These are phyloP conservation scores for Cercospora nicotianae DNA, from an alignment of 2,329 filamentous ascomycete species.

Conservation along the genomic window DNA sequence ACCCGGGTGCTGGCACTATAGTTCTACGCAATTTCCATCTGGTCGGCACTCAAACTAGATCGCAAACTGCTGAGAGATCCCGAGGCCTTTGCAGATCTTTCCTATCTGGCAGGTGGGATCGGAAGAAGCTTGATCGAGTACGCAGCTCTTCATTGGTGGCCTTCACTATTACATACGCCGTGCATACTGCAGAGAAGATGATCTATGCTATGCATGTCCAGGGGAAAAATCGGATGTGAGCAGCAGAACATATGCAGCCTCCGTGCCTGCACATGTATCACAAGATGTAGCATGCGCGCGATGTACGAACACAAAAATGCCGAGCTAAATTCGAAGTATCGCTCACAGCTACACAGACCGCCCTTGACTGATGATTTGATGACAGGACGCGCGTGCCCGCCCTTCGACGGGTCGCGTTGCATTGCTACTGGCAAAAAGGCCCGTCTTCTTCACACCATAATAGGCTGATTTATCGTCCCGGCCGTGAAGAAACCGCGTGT, in stretches of 20 bases:
- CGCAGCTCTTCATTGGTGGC: neutral
- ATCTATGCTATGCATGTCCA: neutral
- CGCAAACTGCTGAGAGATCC: neutral
- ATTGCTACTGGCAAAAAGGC: neutral
- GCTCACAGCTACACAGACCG: neutral
- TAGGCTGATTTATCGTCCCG: neutral
- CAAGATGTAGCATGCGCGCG: neutral
- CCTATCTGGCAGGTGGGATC: neutral
- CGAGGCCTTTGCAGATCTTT: constrained; percentile 1
- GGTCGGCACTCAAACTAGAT: neutral
- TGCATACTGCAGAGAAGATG: neutral
- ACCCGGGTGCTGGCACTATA: neutral
- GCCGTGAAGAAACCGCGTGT: neutral
- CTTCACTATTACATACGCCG: neutral
- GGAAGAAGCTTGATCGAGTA: neutral
- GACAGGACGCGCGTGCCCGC: neutral
- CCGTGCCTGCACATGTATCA: neutral
- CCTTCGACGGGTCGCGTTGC: neutral
- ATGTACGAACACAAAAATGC: neutral
- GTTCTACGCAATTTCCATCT: neutral
- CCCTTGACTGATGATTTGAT: neutral
- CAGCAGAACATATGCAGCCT: neutral
- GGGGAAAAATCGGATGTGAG: neutral
- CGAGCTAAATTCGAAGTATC: neutral
- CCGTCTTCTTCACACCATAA: neutral